Evolutionary conservation across 495 filamentous ascomycete genomes (phyloP).

Genomic region (Hypoxylon lenormandii): DNA sequence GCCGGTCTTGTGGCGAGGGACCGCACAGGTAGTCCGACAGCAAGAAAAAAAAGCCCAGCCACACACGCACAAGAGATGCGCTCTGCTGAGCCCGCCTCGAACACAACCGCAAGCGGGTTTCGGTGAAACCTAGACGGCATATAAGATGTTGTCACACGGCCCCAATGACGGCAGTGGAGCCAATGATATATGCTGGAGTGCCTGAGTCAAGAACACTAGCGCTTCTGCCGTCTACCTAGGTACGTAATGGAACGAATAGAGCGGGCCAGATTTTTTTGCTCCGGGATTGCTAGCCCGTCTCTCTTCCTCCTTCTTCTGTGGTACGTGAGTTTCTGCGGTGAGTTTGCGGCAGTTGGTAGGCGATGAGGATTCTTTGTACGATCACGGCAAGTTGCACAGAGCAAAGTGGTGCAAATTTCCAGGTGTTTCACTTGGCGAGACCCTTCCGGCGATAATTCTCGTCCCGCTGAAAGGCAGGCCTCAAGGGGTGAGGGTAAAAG

Average conservation of each 20-base stretch:
- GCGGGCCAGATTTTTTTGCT: conserved; percentile 10
- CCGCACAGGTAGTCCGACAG: not conserved
- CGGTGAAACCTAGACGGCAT: conserved; percentile 33
- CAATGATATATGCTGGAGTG: conserved; percentile 26
- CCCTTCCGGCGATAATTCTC: conserved; percentile 19
- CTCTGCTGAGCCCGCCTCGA: conserved; percentile 12
- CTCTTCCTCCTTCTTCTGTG: conserved; percentile 10
- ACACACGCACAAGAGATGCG: conserved; percentile 1
- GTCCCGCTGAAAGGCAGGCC: not conserved
- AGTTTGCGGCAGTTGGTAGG: conserved; percentile 12
- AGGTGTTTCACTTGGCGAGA: conserved; percentile 45
- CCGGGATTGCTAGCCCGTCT: conserved; percentile 4
- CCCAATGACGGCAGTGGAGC: conserved; percentile 31
- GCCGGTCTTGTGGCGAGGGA: not conserved
- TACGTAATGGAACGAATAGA: conserved; percentile 27
- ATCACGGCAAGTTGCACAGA: conserved; percentile 21
- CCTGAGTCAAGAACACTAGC: conserved; percentile 11
- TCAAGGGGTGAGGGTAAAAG: not conserved
- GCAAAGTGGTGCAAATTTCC: conserved; percentile 38
- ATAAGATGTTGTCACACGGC: conserved; percentile 6
- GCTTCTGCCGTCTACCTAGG: conserved; percentile 29
- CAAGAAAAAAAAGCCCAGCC: not conserved
- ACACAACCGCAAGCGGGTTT: conserved; percentile 19
- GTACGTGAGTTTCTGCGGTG: conserved; percentile 8
- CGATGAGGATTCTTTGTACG: conserved; percentile 8